Base-by-base conservation (phyloP, 2,329 filamentous ascomycete species). In the Chaetomium sp. region DNA sequence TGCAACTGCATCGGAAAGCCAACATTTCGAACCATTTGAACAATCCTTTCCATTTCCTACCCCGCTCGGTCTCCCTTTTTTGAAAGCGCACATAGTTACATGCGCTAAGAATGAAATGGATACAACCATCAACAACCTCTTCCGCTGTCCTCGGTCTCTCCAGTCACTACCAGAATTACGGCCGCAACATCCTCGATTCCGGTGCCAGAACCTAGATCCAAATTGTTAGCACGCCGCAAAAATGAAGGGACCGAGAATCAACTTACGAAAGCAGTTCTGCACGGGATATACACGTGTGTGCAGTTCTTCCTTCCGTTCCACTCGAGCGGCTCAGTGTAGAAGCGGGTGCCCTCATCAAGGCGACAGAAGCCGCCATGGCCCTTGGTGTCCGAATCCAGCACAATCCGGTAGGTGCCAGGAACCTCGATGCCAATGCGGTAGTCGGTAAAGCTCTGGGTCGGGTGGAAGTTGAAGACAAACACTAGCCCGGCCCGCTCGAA, bases 401-500 rank as follows among this genome's bases (percentile, higher is more conserved):
- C 89, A 62, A 97, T 87, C 62, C 87, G 85, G 78, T 99, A 99
- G 1, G 91, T 96, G 47, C 95, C 95, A 3, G 90, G 80, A 23
- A 87, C 82, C 59, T 98, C 92, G 47, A 99, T 84, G 21, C 95
- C 95, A 55, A 99, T 89, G 45, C 94, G 87, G 76, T 97, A 99
- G 78, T 98, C 95, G 12, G 89, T 89, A 78, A 90, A 99, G 77
- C 92, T 97, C 70, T 89, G 80, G 31, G 85, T 86, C 0, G 91
- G 88, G 75, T 98, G 89, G 83, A 98, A 97, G 80, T 99, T 99
- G 84, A 99, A 98, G 72, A 97, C 85, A 82, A 93, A 99, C 12
- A 99, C 82, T 65, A 97, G 80, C 0, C 93, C 93, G 1, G 88
- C 95, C 35, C 95, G 87, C 81, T 99, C 95, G 75, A 97, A 99